phyloP scores from a whole-genome alignment of 305 asterid species.

The Solanum aculeatissimum region DNA sequence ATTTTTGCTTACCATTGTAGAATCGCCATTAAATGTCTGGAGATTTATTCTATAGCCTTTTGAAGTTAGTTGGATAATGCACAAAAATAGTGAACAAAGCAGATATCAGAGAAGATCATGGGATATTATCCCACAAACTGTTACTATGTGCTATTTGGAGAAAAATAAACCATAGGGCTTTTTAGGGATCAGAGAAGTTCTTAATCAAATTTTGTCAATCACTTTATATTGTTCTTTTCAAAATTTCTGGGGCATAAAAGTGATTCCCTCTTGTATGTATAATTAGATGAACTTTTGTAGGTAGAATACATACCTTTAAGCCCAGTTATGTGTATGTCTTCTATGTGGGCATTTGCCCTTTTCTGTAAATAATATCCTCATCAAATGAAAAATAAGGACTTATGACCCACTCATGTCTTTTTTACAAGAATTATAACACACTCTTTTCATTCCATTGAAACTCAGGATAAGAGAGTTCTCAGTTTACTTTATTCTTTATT shows the following conservation, averaged over 20 bases:
- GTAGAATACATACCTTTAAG: not conserved
- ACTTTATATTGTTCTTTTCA: not conserved
- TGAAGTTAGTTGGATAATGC: not conserved
- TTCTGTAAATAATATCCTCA: not conserved
- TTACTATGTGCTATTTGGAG: not conserved
- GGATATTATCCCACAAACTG: not conserved
- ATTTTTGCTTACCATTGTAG: not conserved
- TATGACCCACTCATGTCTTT: not conserved
- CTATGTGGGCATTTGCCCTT: not conserved
- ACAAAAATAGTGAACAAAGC: not conserved
- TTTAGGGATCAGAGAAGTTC: not conserved
- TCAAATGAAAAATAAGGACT: not conserved
- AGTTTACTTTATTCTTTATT: not conserved
- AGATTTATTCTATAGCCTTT: not conserved
- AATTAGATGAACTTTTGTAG: not conserved
- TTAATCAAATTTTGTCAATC: not conserved
- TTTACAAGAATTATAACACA: not conserved
- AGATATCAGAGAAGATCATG: not conserved
- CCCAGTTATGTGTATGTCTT: not conserved
- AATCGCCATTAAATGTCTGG: not conserved
- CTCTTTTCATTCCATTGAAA: not conserved
- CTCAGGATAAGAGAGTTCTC: not conserved
- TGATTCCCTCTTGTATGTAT: not conserved
- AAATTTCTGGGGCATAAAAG: not conserved
- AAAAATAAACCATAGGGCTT: not conserved